Evolutionary conservation across 768 basidiomycete genomes (phyloP), one percentile per base, ranked within the genome.

Genomic region (Suillus fuscotomentosus): DNA sequence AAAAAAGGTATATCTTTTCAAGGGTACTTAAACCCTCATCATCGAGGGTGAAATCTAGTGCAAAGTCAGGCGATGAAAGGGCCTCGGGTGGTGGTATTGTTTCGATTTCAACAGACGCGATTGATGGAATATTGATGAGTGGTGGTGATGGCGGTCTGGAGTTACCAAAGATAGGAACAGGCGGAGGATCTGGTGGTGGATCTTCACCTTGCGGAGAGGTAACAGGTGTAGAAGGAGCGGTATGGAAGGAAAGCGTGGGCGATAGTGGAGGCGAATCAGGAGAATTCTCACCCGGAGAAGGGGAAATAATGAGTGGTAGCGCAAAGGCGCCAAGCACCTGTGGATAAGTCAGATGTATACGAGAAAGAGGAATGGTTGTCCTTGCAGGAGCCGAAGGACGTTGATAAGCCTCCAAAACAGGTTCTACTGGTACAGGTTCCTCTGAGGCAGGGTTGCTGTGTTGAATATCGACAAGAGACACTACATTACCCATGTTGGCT

Each of bases 1-100:
- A 89, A 70, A 94, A 92, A 60, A 97, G 85, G 78, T 95, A 97
- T 66, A 97, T 96, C 72, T 91, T 89, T 78, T 98, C 96, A 56
- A 98, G 86, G 24, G 92, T 85, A 75, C 79, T 92, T 66, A 96
- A 83, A 61, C 86, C 86, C 67, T 94, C 93, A 68, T 95, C 92
- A 68, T 95, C 94, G 71, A 88, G 69, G 11, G 78, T 74, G 41
- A 82, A 75, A 64, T 82, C 82, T 34, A 77, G 57, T 24, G 73
- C 72, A 22, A 76, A 68, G 67, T 77, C 76, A 24, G 72, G 68
- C 20, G 69, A 66, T 15, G 68, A 63, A 59, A 76, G 64, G 34
- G 65, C 73, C 31, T 78, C 75, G 3, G 63, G 59, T 11, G 69
- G 62, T 10, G 72, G 74, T 60, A 73, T 67, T 7, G 67, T 72